phyloP scores from a whole-genome alignment of 2,329 filamentous ascomycete genomes.

The Purpureocillium lavendulum region DNA sequence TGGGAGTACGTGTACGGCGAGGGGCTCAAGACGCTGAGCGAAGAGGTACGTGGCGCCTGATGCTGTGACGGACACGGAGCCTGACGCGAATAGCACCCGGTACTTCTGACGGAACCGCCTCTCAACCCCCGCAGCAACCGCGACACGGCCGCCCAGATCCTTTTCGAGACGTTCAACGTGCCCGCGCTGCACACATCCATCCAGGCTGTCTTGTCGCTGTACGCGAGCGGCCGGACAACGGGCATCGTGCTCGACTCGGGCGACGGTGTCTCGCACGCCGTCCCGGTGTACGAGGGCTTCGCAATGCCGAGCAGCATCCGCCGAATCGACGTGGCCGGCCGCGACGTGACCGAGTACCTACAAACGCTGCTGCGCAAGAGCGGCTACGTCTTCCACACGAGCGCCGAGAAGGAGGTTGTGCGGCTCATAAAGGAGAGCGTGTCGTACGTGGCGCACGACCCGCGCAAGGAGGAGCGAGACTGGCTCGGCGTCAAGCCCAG shows the following conservation, averaged over 20 bases:
- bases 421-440: constrained; percentile 93
- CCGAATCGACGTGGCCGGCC: constrained; percentile 89
- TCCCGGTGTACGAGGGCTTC: constrained; percentile 96
- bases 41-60: constrained; percentile 58
- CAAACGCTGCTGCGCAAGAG: constrained; percentile 86
- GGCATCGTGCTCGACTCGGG: constrained; percentile 93
- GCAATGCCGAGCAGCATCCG: constrained; percentile 93
- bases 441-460: constrained; percentile 84
- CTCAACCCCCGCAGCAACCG: constrained; percentile 93
- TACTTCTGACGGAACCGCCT: constrained; percentile 90
- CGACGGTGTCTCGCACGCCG: constrained; percentile 93
- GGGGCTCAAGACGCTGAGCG: constrained; percentile 90
- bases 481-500: constrained; percentile 77
- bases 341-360: constrained; percentile 93
- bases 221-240: constrained; percentile 91
- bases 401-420: constrained; percentile 98
- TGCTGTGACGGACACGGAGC: too few species aligned
- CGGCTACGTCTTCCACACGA: constrained; percentile 93
- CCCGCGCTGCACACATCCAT: constrained; percentile 95
- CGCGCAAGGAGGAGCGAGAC: constrained; percentile 91
- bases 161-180: constrained; percentile 98
- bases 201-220: constrained; percentile 90
- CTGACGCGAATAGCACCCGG: constrained; percentile 60
- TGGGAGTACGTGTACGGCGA: constrained; percentile 98
- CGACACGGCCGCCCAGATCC: constrained; percentile 91